Evolutionary conservation across 2,329 filamentous ascomycete species (phyloP).

Genomic region (Emericellopsis cladophorae): DNA sequence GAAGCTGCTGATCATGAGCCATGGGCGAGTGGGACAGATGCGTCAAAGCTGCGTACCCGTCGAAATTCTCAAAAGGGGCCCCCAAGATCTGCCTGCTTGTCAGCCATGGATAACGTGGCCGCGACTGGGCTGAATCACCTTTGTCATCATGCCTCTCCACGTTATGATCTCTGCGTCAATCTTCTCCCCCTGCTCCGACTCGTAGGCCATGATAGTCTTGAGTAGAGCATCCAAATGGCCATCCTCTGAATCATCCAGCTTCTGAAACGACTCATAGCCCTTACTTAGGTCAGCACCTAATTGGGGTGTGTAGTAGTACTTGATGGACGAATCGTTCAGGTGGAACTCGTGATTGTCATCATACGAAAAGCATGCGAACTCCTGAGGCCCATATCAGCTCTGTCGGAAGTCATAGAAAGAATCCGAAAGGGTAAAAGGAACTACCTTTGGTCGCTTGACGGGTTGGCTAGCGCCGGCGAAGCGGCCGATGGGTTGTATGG

Average conservation of each 20-base stretch:
- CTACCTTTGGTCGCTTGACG: conserved; percentile 66
- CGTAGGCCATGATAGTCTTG: conserved; percentile 59
- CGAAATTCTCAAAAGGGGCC: conserved; percentile 67
- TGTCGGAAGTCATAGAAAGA: neutral
- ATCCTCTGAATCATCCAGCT: conserved; percentile 70
- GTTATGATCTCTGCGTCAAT: conserved; percentile 74
- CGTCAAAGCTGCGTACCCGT: conserved; percentile 42
- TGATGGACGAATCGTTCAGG: conserved; percentile 65
- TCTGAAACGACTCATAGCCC: conserved; percentile 73
- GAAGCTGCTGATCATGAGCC: conserved; percentile 42
- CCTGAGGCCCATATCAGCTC: conserved; percentile 31
- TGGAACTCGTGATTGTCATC: conserved; percentile 69
- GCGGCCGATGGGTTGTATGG: conserved; percentile 55
- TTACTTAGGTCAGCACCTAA: conserved; percentile 62
- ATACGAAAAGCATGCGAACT: conserved; percentile 90
- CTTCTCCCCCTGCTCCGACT: conserved; percentile 53
- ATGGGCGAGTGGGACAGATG: neutral
- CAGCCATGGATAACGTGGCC: conserved; percentile 1
- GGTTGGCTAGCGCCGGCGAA: conserved; percentile 57
- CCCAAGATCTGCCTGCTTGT: conserved; percentile 58
- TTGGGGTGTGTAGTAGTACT: conserved; percentile 74
- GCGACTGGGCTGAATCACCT: conserved; percentile 37
- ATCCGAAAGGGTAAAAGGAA: conserved; percentile 7
- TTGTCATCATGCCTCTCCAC: conserved; percentile 98
- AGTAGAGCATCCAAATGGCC: conserved; percentile 81